Evolutionary conservation across 768 basidiomycete genomes (phyloP).

Genomic region (Lentinula raphanica): DNA sequence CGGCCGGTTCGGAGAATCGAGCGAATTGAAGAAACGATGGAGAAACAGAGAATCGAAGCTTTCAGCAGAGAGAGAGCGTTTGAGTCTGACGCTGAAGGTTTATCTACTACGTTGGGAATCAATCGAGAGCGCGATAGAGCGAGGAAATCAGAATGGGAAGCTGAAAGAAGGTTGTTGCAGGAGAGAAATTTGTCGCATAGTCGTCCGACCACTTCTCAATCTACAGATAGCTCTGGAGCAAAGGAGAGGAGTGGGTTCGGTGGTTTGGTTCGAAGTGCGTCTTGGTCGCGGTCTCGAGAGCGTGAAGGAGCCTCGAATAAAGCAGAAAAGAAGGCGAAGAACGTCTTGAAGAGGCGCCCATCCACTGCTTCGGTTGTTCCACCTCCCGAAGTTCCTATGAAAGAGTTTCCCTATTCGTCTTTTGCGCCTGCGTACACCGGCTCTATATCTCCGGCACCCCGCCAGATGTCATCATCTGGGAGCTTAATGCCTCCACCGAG

Average conservation of each 20-base stretch:
- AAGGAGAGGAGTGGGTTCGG: background rate
- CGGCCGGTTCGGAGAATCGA: background rate
- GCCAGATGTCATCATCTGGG: background rate
- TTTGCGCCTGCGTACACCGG: conserved; percentile 4
- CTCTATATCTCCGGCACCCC: background rate
- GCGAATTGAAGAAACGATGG: background rate
- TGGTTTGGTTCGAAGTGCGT: background rate
- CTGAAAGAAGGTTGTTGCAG: background rate
- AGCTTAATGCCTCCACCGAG: background rate
- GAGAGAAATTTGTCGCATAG: background rate
- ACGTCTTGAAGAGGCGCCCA: background rate
- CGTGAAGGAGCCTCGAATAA: background rate
- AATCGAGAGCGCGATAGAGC: conserved; percentile 2
- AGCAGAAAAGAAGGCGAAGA: background rate
- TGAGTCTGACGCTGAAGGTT: background rate
- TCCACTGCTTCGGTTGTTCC: background rate
- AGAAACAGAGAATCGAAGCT: conserved; percentile 5
- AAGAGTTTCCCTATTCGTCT: conserved; percentile 1
- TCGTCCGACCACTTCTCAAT: background rate
- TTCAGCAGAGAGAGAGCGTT: background rate
- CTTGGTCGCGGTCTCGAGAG: conserved; percentile 1
- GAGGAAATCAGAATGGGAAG: conserved; percentile 1
- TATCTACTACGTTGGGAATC: background rate
- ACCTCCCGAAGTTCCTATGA: background rate
- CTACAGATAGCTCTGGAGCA: background rate